Evolutionary conservation across 2,329 filamentous ascomycete genomes (phyloP).

Genomic region (Hypoxylon sp.): DNA sequence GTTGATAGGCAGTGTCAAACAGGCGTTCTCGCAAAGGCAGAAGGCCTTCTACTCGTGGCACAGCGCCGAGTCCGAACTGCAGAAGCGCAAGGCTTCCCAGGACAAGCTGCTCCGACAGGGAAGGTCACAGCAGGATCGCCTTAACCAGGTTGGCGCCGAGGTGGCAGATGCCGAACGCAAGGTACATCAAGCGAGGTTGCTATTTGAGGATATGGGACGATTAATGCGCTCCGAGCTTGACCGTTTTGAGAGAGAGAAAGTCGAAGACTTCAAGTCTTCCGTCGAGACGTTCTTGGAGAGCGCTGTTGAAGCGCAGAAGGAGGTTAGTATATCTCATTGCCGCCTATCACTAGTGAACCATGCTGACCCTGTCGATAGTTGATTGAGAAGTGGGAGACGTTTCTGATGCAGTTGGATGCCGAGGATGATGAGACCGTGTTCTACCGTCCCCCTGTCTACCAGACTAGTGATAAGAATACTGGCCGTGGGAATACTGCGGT

Average conservation of each 20-base stretch:
- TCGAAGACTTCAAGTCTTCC: constrained; percentile 98
- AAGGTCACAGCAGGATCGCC: constrained; percentile 93
- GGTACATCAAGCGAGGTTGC: constrained; percentile 87
- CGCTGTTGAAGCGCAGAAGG: constrained; percentile 97
- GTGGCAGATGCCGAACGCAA: constrained; percentile 95
- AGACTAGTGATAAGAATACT: constrained; percentile 63
- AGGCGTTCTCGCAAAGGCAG: constrained; percentile 90
- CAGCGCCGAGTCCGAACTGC: constrained; percentile 86
- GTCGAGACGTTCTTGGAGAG: constrained; percentile 98
- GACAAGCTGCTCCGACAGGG: constrained; percentile 97
- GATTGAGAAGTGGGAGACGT: constrained; percentile 97
- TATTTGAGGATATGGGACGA: constrained; percentile 98
- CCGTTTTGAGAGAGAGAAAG: constrained; percentile 95
- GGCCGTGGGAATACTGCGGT: constrained; percentile 70
- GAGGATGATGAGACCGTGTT: constrained; percentile 86
- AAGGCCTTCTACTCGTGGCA: constrained; percentile 98
- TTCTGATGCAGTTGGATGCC: constrained; percentile 93
- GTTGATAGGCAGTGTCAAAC: constrained; percentile 94
- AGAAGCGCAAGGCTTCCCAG: constrained; percentile 89
- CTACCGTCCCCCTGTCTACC: constrained; percentile 74
- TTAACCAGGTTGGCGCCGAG: constrained; percentile 93
- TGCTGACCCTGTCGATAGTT: constrained; percentile 60
- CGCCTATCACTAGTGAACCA: no score
- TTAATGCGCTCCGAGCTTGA: constrained; percentile 93
- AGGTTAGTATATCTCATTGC: constrained; percentile 71